Conservation (phyloP, 2,329 filamentous ascomycete genomes). For the Phyllosticta citribraziliensis region DNA sequence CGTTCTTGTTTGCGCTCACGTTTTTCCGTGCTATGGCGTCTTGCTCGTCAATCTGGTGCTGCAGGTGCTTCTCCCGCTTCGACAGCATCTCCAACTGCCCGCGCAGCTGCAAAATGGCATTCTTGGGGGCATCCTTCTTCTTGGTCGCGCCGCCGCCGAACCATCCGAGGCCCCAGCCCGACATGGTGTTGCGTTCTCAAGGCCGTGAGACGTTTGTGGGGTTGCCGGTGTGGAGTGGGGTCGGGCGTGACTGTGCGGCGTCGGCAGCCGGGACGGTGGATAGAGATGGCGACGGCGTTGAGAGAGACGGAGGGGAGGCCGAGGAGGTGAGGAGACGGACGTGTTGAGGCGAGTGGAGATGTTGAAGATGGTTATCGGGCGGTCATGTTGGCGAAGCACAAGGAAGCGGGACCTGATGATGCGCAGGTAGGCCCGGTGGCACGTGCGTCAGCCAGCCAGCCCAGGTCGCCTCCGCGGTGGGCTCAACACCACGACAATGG, state of each 20-base stretch:
- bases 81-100: slow-evolving; percentile 94
- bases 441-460: slow-evolving; percentile 1
- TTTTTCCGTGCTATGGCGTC: slow-evolving; percentile 82
- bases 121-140: slow-evolving; percentile 90
- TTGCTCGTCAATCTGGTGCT: slow-evolving; percentile 88
- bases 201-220: background rate
- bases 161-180: slow-evolving; percentile 55
- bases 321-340: background rate
- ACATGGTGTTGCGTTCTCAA: slow-evolving; percentile 17
- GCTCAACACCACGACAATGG: background rate
- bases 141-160: slow-evolving; percentile 81
- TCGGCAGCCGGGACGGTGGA: background rate
- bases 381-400: slow-evolving; percentile 9
- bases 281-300: no score
- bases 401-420: slow-evolving; percentile 8
- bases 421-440: background rate
- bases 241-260: background rate
- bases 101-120: slow-evolving; percentile 82
- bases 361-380: background rate
- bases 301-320: background rate
- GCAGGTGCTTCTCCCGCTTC: slow-evolving; percentile 86
- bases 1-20: slow-evolving; percentile 78
- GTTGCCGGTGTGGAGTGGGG: background rate
- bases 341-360: background rate
- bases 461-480: background rate